Percentiles rank a stretch among this genome's conserved stretches.
Evolutionary conservation across 345 rosid species (phyloP).

Genomic region (Aurinia saxatilis): DNA sequence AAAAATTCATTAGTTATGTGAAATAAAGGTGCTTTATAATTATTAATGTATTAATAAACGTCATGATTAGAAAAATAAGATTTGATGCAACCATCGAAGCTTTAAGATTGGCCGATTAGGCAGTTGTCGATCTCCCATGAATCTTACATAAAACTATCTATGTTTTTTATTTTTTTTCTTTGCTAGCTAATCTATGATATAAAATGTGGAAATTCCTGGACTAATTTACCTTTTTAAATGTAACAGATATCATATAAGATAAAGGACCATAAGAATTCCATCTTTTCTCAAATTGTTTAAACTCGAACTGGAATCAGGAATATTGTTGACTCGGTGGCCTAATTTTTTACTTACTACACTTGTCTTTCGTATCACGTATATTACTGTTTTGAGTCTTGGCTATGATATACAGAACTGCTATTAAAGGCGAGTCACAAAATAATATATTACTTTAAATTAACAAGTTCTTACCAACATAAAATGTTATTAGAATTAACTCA

Average conservation of each 20-base stretch:
- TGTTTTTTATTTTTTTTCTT: neutral
- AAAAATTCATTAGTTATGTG: neutral
- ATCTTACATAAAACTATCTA: neutral
- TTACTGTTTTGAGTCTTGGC: too few relatives aligned
- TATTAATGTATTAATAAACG: neutral
- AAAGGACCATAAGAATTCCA: too few relatives aligned
- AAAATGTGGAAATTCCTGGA: slow-evolving; percentile 18
- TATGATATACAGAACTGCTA: neutral
- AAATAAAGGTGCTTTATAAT: slow-evolving; percentile 12
- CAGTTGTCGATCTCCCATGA: slow-evolving; percentile 29
- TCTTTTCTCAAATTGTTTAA: too few relatives aligned
- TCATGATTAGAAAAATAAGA: slow-evolving; percentile 6
- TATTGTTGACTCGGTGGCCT: too few relatives aligned
- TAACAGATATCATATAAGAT: too few relatives aligned
- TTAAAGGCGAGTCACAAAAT: neutral
- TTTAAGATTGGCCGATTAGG: slow-evolving; percentile 17
- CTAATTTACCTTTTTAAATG: neutral
- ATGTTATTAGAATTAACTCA: neutral
- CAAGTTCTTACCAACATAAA: neutral
- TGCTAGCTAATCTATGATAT: slow-evolving; percentile 10
- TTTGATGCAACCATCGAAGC: slow-evolving; percentile 15
- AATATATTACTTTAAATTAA: neutral
- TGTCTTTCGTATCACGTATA: too few relatives aligned
- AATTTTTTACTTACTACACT: too few relatives aligned
- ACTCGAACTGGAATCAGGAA: too few relatives aligned